phyloP scores from a whole-genome alignment of 1,284 basidiomycete species.

The Chalciporus sp. region DNA sequence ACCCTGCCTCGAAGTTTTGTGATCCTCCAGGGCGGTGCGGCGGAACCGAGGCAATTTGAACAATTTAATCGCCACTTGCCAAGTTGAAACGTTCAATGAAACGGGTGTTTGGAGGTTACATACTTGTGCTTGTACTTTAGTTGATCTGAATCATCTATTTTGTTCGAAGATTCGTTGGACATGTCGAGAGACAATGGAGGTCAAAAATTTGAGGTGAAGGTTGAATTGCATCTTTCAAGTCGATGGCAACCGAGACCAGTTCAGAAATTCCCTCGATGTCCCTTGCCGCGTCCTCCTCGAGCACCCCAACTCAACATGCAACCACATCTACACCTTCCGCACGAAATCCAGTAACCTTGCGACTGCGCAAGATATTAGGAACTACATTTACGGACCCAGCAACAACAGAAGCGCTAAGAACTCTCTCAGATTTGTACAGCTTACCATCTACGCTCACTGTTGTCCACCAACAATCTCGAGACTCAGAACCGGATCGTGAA shows the following conservation, averaged over 20 bases:
- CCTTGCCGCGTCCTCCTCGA: constrained; percentile 9
- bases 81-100: too few relatives aligned
- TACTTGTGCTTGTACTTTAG: too few relatives aligned
- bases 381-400: constrained; percentile 83
- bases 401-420: constrained; percentile 80
- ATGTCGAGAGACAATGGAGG: too few relatives aligned
- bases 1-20: neutral
- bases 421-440: constrained; percentile 78
- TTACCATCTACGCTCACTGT: constrained; percentile 10
- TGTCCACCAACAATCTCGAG: neutral
- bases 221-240: too few relatives aligned
- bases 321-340: constrained; percentile 1
- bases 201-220: too few relatives aligned
- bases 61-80: too few relatives aligned
- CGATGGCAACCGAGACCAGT: neutral
- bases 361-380: constrained; percentile 88
- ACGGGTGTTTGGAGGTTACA: too few relatives aligned
- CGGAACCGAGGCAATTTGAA: too few relatives aligned
- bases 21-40: neutral
- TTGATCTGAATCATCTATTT: too few relatives aligned
- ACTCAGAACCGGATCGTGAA: constrained; percentile 32
- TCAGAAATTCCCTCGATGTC: constrained; percentile 7
- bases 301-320: constrained; percentile 11
- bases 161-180: too few relatives aligned
- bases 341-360: constrained; percentile 73